A percentile compares a stretch with the other conserved stretches of the same genome.
These are phyloP conservation scores for Pseudocercospora fuligena DNA, from an alignment of 2,329 filamentous ascomycete genomes.

Conservation along the genomic window DNA sequence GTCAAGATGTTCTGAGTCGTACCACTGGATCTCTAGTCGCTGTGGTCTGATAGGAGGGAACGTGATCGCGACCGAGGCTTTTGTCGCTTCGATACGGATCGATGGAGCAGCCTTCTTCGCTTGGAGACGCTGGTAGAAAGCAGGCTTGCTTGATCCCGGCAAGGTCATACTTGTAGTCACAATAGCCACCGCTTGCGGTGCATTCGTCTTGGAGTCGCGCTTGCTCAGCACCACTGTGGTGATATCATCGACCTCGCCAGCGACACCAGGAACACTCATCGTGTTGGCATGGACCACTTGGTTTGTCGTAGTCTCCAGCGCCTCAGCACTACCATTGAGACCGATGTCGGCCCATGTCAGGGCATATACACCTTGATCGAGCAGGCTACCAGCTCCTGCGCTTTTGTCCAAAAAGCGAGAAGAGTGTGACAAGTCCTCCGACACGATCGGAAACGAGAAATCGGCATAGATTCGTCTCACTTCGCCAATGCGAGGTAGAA, in stretches of 20 bases:
- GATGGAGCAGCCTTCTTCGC: constrained; percentile 21
- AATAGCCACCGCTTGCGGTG: constrained; percentile 25
- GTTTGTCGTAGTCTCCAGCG: constrained; percentile 13
- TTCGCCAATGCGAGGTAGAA: constrained; percentile 23
- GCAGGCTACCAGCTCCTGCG: constrained; percentile 21
- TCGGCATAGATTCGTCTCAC: constrained; percentile 35
- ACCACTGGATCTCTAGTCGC: constrained; percentile 37
- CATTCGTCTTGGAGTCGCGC: constrained; percentile 20
- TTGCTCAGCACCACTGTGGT: constrained; percentile 37
- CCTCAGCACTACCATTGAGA: constrained; percentile 13
- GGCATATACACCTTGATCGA: constrained; percentile 26
- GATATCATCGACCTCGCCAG: constrained; percentile 39
- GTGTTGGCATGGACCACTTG: constrained; percentile 32
- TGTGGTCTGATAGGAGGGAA: constrained; percentile 37
- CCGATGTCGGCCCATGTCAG: constrained; percentile 19
- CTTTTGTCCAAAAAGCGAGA: constrained; percentile 22
- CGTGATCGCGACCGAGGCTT: constrained; percentile 37
- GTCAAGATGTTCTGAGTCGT: constrained; percentile 32
- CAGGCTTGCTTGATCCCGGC: constrained; percentile 32
- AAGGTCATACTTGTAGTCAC: constrained; percentile 37
- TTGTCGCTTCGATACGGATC: constrained; percentile 27
- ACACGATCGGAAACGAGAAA: constrained; percentile 37
- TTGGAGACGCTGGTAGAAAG: constrained; percentile 31
- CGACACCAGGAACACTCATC: constrained; percentile 30
- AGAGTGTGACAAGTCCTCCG: constrained; percentile 28